Conservation (phyloP, 176 grass and related monocot genomes). For the Musa schizocarpa region DNA sequence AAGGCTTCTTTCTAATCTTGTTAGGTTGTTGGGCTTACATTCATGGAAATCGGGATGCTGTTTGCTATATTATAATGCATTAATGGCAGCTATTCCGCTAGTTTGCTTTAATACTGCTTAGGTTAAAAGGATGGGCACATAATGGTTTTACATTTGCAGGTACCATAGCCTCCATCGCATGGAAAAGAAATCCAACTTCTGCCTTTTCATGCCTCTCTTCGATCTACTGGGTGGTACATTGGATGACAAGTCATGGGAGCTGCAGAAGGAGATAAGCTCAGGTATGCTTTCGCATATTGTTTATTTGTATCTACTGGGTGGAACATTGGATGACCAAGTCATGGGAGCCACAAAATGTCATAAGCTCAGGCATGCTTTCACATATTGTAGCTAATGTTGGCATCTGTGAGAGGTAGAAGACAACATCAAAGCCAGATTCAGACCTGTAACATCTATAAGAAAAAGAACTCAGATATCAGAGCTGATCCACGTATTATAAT, state of each 20-base stretch:
- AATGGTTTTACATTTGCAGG: slow-evolving; percentile 26
- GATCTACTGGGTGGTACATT: slow-evolving; percentile 70
- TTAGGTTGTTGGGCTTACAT: no score
- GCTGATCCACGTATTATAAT: background rate
- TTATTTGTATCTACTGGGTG: slow-evolving; percentile 65
- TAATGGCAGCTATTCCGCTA: no score
- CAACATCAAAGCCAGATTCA: background rate
- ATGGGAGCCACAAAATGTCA: slow-evolving; percentile 54
- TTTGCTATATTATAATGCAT: no score
- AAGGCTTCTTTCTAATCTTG: no score
- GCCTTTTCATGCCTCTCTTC: slow-evolving; percentile 97
- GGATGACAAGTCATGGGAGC: slow-evolving; percentile 42
- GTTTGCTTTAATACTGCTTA: background rate
- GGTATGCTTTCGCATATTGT: slow-evolving; percentile 25
- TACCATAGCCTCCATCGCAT: slow-evolving; percentile 79
- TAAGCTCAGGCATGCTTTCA: slow-evolving; percentile 33
- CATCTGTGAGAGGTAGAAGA: background rate
- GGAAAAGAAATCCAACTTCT: slow-evolving; percentile 64
- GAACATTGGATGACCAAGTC: slow-evolving; percentile 39
- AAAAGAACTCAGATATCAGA: background rate
- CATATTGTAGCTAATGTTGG: background rate
- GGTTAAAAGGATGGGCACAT: background rate
- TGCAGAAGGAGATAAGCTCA: slow-evolving; percentile 42
- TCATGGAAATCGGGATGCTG: no score
- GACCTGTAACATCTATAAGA: background rate